These are phyloP conservation scores for Mycena sanguinolenta DNA, from an alignment of 768 basidiomycete species.

Conservation along the genomic window DNA sequence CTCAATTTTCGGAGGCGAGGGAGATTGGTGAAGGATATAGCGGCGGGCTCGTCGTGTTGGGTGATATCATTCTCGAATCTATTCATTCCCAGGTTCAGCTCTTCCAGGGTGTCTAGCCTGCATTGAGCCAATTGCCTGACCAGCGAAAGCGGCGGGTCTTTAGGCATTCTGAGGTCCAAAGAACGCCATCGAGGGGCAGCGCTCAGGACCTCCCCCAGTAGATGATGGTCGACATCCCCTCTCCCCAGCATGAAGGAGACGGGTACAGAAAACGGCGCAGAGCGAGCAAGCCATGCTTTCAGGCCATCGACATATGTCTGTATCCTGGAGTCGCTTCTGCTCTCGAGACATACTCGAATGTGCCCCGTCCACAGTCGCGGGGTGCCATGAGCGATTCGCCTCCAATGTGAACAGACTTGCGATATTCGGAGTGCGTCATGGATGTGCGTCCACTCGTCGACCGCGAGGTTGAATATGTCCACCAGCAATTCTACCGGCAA, in stretches of 20 bases:
- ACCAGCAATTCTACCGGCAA: constrained; percentile 1
- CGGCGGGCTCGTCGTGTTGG: neutral
- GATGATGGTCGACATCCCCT: neutral
- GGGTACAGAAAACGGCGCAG: neutral
- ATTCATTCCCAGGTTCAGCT: neutral
- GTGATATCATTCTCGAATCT: neutral
- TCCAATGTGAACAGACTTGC: constrained; percentile 2
- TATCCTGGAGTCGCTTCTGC: neutral
- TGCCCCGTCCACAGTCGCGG: constrained; percentile 11
- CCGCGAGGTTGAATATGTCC: neutral
- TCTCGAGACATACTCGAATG: neutral
- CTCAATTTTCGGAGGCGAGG: neutral
- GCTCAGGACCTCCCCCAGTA: neutral
- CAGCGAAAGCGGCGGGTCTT: neutral
- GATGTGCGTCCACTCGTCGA: neutral
- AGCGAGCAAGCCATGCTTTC: constrained; percentile 4
- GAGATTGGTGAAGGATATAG: neutral
- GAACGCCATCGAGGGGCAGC: neutral
- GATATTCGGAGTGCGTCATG: neutral
- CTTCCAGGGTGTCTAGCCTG: neutral
- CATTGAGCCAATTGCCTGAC: neutral
- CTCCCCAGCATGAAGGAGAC: neutral
- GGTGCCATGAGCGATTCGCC: neutral
- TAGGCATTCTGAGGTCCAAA: neutral
- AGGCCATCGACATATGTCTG: neutral